phyloP scores from a whole-genome alignment of 768 basidiomycete species.

The Tylopilus sp. region DNA sequence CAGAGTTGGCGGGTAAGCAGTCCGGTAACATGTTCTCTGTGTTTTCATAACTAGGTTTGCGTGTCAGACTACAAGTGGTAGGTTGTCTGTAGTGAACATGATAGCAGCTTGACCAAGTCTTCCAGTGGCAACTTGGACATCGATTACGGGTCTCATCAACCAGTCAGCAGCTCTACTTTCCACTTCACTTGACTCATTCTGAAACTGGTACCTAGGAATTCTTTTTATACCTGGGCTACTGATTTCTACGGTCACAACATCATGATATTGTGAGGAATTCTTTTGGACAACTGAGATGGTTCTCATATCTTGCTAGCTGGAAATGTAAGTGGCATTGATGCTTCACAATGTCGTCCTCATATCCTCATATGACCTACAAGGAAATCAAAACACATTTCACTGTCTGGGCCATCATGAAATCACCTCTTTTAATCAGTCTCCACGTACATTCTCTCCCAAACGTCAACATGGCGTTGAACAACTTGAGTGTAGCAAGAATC shows the following conservation, averaged over 20 bases:
- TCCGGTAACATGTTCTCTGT: neutral
- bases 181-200: neutral
- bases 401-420: slow-evolving; percentile 70
- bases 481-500: slow-evolving; percentile 60
- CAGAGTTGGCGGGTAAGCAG: slow-evolving; percentile 62
- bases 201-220: slow-evolving; percentile 45
- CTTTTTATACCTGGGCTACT: slow-evolving; percentile 57
- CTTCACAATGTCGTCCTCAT: neutral
- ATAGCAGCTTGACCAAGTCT: neutral
- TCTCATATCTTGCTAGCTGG: slow-evolving; percentile 38
- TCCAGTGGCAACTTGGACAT: slow-evolving; percentile 46
- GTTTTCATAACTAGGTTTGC: slow-evolving; percentile 2
- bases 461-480: slow-evolving; percentile 56
- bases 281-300: neutral
- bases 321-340: slow-evolving; percentile 41
- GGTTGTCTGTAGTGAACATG: neutral
- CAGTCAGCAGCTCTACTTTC: slow-evolving; percentile 32
- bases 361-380: slow-evolving; percentile 44
- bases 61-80: slow-evolving; percentile 45
- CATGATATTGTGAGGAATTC: slow-evolving; percentile 51
- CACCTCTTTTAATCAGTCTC: slow-evolving; percentile 61
- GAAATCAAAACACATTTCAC: slow-evolving; percentile 71
- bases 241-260: slow-evolving; percentile 71
- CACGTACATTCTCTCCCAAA: slow-evolving; percentile 56
- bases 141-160: slow-evolving; percentile 52